Percentiles rank a stretch among this genome's conserved stretches.
phyloP scores from a whole-genome alignment of 2,329 filamentous ascomycete genomes.

The Pseudogymnoascus sp. region DNA sequence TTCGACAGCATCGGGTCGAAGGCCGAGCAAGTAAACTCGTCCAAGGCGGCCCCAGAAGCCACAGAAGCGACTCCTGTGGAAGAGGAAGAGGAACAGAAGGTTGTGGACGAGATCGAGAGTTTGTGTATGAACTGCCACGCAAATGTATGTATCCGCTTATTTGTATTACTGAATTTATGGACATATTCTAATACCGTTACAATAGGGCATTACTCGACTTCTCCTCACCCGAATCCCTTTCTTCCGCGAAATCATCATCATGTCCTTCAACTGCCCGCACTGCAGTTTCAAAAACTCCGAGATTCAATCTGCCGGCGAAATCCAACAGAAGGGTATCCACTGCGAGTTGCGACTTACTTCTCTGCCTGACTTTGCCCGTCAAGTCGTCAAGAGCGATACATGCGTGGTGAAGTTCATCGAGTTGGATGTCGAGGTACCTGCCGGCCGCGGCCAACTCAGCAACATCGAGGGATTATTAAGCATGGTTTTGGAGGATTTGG shows the following conservation, averaged over 20 bases:
- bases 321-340: conserved; percentile 79
- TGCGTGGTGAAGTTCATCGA: conserved; percentile 82
- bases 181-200: not conserved
- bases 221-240: conserved; percentile 90
- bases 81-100: conserved; percentile 40
- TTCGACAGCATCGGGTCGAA: conserved; percentile 57
- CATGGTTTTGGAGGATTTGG: conserved; percentile 71
- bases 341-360: conserved; percentile 74
- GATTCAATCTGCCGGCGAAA: conserved; percentile 83
- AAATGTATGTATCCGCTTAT: conserved; percentile 45
- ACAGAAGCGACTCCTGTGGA: conserved; percentile 16
- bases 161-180: conserved; percentile 5
- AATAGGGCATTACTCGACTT: conserved; percentile 71
- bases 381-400: conserved; percentile 87
- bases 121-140: conserved; percentile 81
- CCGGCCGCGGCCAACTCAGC: conserved; percentile 82
- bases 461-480: conserved; percentile 85
- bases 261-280: conserved; percentile 90
- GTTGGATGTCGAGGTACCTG: conserved; percentile 85
- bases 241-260: conserved; percentile 95
- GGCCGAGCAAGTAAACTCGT: conserved; percentile 34
- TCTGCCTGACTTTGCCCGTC: conserved; percentile 67
- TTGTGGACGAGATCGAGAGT: conserved; percentile 65
- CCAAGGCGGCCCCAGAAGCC: conserved; percentile 24
- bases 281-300: conserved; percentile 89